Conservation (phyloP, 768 basidiomycete genomes). For the Amanita pallidorosea region DNA sequence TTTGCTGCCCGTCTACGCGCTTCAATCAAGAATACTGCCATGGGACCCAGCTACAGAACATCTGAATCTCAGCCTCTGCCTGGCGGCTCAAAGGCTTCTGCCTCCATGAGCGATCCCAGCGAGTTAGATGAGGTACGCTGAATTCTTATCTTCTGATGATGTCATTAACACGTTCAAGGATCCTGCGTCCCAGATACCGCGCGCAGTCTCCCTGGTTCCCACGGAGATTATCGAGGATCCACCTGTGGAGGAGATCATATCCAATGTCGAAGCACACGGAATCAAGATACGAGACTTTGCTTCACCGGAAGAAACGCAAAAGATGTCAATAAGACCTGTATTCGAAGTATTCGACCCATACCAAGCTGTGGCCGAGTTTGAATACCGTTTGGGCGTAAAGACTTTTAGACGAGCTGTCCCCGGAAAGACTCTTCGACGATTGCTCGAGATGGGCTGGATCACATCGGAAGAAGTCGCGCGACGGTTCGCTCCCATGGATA, state of each 20-base stretch:
- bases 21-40: neutral
- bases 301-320: neutral
- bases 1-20: neutral
- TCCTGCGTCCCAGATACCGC: constrained; percentile 5
- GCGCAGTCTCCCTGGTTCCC: constrained; percentile 21
- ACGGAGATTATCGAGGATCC: constrained; percentile 26
- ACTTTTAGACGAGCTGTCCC: constrained; percentile 21
- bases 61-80: neutral
- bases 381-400: constrained; percentile 22
- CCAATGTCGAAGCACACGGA: constrained; percentile 14
- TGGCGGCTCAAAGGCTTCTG: neutral
- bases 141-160: neutral
- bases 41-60: no score
- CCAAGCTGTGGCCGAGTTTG: constrained; percentile 26
- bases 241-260: constrained; percentile 17
- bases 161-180: neutral
- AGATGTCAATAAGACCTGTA: constrained; percentile 9
- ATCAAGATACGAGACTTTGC: constrained; percentile 35
- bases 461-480: constrained; percentile 19
- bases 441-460: constrained; percentile 30
- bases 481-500: constrained; percentile 22
- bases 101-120: neutral
- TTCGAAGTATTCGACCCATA: constrained; percentile 29
- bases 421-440: constrained; percentile 25
- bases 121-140: neutral